These are phyloP conservation scores for Claviceps citrina DNA, from an alignment of 2,329 filamentous ascomycete genomes.

Conservation along the genomic window DNA sequence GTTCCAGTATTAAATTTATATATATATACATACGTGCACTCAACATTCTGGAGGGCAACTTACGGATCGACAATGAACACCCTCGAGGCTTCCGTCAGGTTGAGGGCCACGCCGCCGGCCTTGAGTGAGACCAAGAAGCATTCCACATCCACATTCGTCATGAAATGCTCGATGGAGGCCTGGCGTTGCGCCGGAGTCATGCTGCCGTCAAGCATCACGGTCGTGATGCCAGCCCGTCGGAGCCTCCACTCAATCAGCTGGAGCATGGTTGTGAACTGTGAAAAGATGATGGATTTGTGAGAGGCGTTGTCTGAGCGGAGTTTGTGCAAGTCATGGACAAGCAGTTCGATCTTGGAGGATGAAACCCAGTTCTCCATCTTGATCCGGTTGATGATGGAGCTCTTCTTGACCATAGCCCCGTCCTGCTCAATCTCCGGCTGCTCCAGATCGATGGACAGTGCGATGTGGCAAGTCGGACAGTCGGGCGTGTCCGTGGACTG, in stretches of 20 bases:
- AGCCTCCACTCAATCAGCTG: constrained; percentile 95
- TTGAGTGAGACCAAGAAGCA: constrained; percentile 94
- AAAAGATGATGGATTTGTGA: constrained; percentile 94
- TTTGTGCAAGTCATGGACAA: constrained; percentile 87
- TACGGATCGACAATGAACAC: constrained; percentile 95
- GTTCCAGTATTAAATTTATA: too few species aligned
- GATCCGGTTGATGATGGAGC: constrained; percentile 94
- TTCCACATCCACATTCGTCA: constrained; percentile 86
- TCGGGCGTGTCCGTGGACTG: constrained; percentile 61
- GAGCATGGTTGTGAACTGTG: constrained; percentile 92
- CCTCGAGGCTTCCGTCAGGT: constrained; percentile 82
- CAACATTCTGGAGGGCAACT: constrained; percentile 33
- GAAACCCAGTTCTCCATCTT: constrained; percentile 98
- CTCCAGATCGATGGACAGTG: constrained; percentile 78
- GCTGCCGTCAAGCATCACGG: constrained; percentile 92
- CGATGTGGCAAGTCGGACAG: constrained; percentile 85
- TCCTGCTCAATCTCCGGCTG: constrained; percentile 93
- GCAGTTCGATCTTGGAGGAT: constrained; percentile 92
- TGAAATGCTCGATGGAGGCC: constrained; percentile 89
- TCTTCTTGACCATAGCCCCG: constrained; percentile 74
- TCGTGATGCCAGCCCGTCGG: constrained; percentile 90
- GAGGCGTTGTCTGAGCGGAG: constrained; percentile 84
- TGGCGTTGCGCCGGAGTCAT: constrained; percentile 93
- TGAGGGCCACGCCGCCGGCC: constrained; percentile 87
- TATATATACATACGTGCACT: too few species aligned